Percentiles rank a stretch among this genome's conserved stretches.
Evolutionary conservation across 441 rosid species (phyloP).

Genomic region (Arabidopsis hybrid): DNA sequence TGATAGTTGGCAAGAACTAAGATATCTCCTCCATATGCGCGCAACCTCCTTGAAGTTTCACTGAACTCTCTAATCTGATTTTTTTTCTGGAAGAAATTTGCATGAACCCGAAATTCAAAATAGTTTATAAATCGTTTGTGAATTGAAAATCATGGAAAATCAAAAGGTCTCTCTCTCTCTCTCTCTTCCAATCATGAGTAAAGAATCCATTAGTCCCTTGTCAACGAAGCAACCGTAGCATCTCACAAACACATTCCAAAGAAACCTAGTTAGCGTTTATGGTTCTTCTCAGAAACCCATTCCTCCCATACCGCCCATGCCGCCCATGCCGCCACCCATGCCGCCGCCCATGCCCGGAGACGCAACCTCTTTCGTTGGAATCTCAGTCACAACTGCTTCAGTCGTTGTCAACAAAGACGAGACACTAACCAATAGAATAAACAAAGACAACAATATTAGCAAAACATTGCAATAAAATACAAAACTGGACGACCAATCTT

Average conservation of each 20-base stretch:
- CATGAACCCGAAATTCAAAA: neutral
- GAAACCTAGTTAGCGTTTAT: slow-evolving; percentile 29
- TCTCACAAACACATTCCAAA: slow-evolving; percentile 18
- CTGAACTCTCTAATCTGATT: neutral
- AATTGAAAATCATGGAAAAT: neutral
- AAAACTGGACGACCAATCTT: neutral
- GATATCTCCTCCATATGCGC: neutral
- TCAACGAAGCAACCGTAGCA: slow-evolving; percentile 12
- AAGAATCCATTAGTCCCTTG: slow-evolving; percentile 14
- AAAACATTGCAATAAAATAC: neutral
- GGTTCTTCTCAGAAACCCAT: slow-evolving; percentile 48
- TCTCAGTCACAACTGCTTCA: slow-evolving; percentile 61
- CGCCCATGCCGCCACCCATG: slow-evolving; percentile 40
- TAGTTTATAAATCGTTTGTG: slow-evolving; percentile 16
- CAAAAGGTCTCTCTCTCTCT: neutral
- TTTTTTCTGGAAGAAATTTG: slow-evolving; percentile 1
- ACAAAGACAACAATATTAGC: neutral
- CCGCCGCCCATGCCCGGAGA: slow-evolving; percentile 50
- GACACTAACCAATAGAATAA: slow-evolving; percentile 44
- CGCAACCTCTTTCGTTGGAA: slow-evolving; percentile 60
- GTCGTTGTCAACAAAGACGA: slow-evolving; percentile 69
- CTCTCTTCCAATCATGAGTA: slow-evolving; percentile 19
- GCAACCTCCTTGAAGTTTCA: slow-evolving; percentile 29
- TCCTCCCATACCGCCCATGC: slow-evolving; percentile 58
- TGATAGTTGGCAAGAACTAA: slow-evolving; percentile 40